Conservation (phyloP, 225 moss, liverwort and hornwort genomes). For the Bryoerythrophyllum caledonicum region DNA sequence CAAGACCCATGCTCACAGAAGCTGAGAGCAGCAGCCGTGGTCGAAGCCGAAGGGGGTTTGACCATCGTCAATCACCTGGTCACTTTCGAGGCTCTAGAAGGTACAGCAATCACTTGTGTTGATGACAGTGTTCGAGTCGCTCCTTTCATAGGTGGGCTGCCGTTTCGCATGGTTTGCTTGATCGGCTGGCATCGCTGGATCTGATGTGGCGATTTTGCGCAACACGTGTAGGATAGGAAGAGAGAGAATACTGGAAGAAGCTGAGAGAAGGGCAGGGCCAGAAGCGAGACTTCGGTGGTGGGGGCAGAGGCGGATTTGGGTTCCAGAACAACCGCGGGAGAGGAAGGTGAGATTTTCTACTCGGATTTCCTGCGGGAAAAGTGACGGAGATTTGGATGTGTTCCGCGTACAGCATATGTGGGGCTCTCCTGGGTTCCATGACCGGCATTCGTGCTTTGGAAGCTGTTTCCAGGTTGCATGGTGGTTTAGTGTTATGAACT, state of each 20-base stretch:
- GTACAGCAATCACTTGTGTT: slow-evolving; percentile 27
- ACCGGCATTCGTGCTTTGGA: neutral
- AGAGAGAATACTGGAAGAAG: slow-evolving; percentile 97
- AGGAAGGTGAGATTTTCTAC: slow-evolving; percentile 51
- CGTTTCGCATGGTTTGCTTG: neutral
- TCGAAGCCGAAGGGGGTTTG: slow-evolving; percentile 81
- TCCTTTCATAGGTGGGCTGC: neutral
- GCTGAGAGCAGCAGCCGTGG: slow-evolving; percentile 77
- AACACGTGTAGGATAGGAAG: slow-evolving; percentile 68
- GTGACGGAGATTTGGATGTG: neutral
- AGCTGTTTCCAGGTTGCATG: neutral
- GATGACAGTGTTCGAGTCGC: neutral
- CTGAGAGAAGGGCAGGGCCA: slow-evolving; percentile 81
- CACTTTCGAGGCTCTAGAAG: slow-evolving; percentile 81
- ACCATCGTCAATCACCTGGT: slow-evolving; percentile 57
- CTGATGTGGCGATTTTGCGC: neutral
- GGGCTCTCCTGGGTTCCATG: neutral
- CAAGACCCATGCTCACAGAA: too few relatives aligned
- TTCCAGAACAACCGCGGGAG: slow-evolving; percentile 55
- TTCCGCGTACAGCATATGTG: neutral
- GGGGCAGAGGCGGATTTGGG: slow-evolving; percentile 50
- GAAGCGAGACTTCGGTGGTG: slow-evolving; percentile 64
- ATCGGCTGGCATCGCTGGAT: neutral
- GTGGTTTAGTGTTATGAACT: neutral
- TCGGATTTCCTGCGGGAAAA: neutral